Conservation (phyloP, 2,329 filamentous ascomycete genomes). For the Chaetomiaceae sp. region DNA sequence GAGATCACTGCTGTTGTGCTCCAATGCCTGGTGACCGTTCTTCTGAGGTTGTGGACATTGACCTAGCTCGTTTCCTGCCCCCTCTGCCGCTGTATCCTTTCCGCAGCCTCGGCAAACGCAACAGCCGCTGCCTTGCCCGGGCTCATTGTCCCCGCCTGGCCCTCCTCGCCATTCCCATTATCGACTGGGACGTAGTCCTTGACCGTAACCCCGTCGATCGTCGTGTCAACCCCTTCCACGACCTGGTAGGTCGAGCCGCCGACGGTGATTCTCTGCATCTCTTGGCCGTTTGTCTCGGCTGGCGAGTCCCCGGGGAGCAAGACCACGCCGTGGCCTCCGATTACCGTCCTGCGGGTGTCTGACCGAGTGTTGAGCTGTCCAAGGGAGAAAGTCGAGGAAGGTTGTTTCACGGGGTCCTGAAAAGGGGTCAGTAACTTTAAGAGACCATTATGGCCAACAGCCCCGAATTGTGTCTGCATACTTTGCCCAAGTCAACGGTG, state of each 20-base stretch:
- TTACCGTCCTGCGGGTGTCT: background rate
- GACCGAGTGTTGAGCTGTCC: too few species aligned
- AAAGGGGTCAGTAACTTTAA: too few species aligned
- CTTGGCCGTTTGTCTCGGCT: background rate
- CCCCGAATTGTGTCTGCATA: too few species aligned
- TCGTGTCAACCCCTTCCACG: background rate
- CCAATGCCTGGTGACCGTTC: too few species aligned
- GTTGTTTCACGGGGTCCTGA: too few species aligned
- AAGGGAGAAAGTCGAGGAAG: background rate
- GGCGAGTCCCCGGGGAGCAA: background rate
- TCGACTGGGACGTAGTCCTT: background rate
- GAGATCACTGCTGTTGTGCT: too few species aligned
- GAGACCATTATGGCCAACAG: too few species aligned
- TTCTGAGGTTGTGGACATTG: too few species aligned
- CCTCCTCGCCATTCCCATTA: background rate
- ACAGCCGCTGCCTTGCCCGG: background rate
- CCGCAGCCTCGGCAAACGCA: background rate
- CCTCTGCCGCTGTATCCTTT: background rate
- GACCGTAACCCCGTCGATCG: background rate
- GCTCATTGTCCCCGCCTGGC: background rate
- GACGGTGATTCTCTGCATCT: background rate
- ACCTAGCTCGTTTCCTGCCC: background rate
- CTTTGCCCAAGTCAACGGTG: background rate
- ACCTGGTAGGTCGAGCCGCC: background rate
- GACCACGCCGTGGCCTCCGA: slow-evolving; percentile 1